Evolutionary conservation across 441 rosid species (phyloP).

Genomic region (Brassica balearica): DNA sequence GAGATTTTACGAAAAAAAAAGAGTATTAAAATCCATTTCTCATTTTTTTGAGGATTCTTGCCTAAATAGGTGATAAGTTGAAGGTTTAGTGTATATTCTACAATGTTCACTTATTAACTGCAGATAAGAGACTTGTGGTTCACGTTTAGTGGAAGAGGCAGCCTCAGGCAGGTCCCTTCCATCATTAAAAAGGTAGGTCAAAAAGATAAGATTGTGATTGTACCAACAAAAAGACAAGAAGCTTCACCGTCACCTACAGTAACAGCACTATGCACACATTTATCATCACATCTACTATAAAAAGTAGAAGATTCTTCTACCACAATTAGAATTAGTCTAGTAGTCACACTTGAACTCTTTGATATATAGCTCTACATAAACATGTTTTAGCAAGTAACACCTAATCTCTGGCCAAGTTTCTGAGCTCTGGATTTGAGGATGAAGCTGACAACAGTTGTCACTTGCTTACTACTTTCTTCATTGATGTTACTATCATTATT

Average conservation of each 20-base stretch:
- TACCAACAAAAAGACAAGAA: not conserved
- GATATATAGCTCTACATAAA: not conserved
- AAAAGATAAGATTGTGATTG: not conserved
- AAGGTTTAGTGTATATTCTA: not conserved
- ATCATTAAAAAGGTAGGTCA: constrained; percentile 3
- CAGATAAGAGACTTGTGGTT: not conserved
- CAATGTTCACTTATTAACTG: not conserved
- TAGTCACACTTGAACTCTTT: constrained; percentile 2
- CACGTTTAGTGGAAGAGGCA: not conserved
- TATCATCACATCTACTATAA: not conserved
- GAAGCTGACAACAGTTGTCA: constrained; percentile 19
- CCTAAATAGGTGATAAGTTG: not conserved
- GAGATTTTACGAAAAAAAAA: not conserved
- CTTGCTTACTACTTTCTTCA: constrained; percentile 15
- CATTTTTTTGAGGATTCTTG: not conserved
- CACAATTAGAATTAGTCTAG: not conserved
- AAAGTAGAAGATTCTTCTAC: not conserved
- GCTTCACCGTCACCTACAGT: not conserved
- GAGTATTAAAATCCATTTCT: not conserved
- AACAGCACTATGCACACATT: not conserved
- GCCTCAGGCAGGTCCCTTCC: not conserved
- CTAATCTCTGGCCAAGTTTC: constrained; percentile 4
- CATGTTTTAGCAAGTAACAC: not conserved
- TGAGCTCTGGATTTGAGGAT: constrained; percentile 5
- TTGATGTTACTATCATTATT: constrained; percentile 3